Percentiles rank a stretch among this genome's conserved stretches.
These are phyloP conservation scores for Trichoderma erinaceum DNA, from an alignment of 495 filamentous ascomycete species.

Conservation along the genomic window DNA sequence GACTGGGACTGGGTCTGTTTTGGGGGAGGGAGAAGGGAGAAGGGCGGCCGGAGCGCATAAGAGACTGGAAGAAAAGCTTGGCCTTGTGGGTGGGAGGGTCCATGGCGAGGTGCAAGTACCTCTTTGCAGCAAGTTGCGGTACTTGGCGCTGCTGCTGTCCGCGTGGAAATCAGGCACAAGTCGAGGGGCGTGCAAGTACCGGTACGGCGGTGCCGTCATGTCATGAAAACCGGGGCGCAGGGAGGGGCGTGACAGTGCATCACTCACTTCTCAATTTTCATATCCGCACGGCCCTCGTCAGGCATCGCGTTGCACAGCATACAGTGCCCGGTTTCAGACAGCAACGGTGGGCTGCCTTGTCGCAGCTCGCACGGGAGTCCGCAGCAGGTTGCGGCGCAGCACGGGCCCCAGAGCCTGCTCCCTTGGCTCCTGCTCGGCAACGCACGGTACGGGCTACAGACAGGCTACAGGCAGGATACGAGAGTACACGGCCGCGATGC, in stretches of 20 bases:
- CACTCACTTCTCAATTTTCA: not conserved
- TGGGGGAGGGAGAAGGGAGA: not conserved
- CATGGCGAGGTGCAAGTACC: not conserved
- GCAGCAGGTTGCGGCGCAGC: not conserved
- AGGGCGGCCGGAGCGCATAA: not conserved
- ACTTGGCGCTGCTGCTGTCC: too few species aligned
- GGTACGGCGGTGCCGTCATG: not conserved
- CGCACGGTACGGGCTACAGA: not conserved
- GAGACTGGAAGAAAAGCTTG: not conserved
- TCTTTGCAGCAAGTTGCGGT: too few species aligned
- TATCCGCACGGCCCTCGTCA: too few species aligned
- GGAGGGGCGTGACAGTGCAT: conserved; percentile 7
- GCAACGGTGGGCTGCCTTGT: not conserved
- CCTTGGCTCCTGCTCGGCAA: not conserved
- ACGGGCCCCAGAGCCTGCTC: not conserved
- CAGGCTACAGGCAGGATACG: not conserved
- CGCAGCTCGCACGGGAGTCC: conserved; percentile 7
- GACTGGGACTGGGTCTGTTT: conserved; percentile 1
- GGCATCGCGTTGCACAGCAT: not conserved
- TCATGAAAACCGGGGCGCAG: not conserved
- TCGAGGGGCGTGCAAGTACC: not conserved
- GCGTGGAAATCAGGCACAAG: too few species aligned
- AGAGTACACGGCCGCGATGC: too few species aligned
- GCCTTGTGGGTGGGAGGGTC: not conserved
- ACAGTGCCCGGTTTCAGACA: not conserved